Conservation (phyloP, 2,329 filamentous ascomycete species). For the Daldinia eschscholtzii region DNA sequence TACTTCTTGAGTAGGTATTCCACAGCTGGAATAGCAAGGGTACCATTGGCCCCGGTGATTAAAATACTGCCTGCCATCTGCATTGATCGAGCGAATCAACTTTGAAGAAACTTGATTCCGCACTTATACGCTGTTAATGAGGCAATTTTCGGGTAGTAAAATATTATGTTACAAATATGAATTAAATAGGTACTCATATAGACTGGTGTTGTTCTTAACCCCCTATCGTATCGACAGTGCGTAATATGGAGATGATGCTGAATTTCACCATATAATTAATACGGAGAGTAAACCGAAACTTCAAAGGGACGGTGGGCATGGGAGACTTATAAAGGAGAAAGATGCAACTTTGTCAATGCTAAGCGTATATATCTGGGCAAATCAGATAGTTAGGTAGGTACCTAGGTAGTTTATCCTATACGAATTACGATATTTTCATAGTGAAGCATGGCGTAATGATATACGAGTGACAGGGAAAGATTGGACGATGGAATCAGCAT, state of each 20-base stretch:
- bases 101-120: too few species aligned
- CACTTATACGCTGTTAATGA: too few species aligned
- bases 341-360: too few species aligned
- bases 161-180: background rate
- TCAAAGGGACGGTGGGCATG: too few species aligned
- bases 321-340: too few species aligned
- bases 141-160: background rate
- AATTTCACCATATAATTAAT: too few species aligned
- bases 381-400: background rate
- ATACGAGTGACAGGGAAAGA: background rate
- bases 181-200: too few species aligned
- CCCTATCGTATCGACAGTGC: too few species aligned
- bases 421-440: background rate
- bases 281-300: too few species aligned
- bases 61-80: slow-evolving; percentile 41
- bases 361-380: background rate
- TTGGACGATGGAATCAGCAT: background rate
- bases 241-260: too few species aligned
- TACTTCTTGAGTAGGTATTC: slow-evolving; percentile 41
- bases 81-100: background rate
- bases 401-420: background rate
- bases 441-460: background rate
- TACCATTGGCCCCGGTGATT: slow-evolving; percentile 57
- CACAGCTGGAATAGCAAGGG: slow-evolving; percentile 46
- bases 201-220: too few species aligned